A percentile compares a stretch with the other conserved stretches of the same genome.
These are phyloP conservation scores for Neopestalotiopsis rosae DNA, from an alignment of 2,329 filamentous ascomycete species.

Conservation along the genomic window DNA sequence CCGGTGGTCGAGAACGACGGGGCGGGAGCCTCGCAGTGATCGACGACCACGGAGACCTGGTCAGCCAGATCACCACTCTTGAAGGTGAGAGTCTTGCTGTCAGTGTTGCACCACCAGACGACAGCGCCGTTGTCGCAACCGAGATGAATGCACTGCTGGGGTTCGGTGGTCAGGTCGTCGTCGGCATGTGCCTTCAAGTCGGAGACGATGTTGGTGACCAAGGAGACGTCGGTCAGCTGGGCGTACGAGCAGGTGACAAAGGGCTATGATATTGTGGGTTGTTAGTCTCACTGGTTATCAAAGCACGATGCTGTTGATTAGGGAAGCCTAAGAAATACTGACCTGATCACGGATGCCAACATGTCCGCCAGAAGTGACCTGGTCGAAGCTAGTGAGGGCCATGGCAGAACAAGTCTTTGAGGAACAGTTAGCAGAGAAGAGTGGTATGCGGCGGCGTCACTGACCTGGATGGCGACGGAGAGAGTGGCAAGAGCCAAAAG, in stretches of 20 bases:
- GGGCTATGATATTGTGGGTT: not conserved
- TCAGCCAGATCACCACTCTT: not conserved
- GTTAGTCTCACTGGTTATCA: not conserved
- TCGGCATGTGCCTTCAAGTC: not conserved
- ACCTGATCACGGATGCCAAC: not conserved
- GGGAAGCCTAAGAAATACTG: not conserved
- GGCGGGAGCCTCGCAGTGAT: not conserved
- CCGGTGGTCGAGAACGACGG: not conserved
- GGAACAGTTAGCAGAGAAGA: not conserved
- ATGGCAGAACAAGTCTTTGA: not conserved
- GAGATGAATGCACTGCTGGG: not conserved
- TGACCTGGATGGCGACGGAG: not conserved
- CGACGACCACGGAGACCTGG: not conserved
- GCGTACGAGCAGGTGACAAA: not conserved
- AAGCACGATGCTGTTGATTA: not conserved
- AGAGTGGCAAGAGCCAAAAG: not conserved
- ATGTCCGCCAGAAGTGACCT: not conserved
- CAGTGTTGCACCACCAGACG: conserved; percentile 1
- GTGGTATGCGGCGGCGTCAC: not conserved
- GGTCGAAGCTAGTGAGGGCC: not conserved
- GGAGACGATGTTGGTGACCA: not conserved
- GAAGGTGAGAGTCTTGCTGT: not conserved
- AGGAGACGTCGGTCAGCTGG: not conserved
- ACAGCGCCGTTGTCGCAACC: not conserved
- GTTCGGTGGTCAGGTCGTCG: not conserved